phyloP scores from a whole-genome alignment of 306 rosid species.

The Sindora glabra region DNA sequence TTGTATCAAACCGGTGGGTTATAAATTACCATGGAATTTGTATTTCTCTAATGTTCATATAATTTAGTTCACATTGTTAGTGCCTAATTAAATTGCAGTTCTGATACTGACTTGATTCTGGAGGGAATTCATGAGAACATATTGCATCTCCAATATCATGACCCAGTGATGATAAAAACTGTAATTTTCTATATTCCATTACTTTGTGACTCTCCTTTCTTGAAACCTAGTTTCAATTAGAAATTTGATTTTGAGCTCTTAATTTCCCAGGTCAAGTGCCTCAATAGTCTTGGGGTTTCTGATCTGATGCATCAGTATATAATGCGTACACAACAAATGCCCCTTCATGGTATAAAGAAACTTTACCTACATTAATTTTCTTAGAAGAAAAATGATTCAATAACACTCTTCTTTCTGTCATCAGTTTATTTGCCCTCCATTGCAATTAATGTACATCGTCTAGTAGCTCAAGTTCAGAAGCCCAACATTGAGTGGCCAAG shows the following conservation, averaged over 20 bases:
- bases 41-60: background rate
- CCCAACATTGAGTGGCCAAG: slow-evolving; percentile 94
- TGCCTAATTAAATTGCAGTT: slow-evolving; percentile 46
- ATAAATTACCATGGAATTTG: slow-evolving; percentile 16
- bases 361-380: background rate
- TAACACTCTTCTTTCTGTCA: slow-evolving; percentile 15
- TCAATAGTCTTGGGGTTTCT: slow-evolving; percentile 61
- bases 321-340: slow-evolving; percentile 63
- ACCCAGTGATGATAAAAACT: slow-evolving; percentile 88
- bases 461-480: slow-evolving; percentile 83
- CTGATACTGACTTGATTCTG: slow-evolving; percentile 75
- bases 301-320: slow-evolving; percentile 66
- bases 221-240: slow-evolving; percentile 14
- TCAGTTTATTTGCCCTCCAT: slow-evolving; percentile 66
- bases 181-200: slow-evolving; percentile 37
- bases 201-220: slow-evolving; percentile 5
- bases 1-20: slow-evolving; percentile 65
- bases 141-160: slow-evolving; percentile 84
- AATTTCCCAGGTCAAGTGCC: slow-evolving; percentile 70
- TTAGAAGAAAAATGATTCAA: slow-evolving; percentile 10
- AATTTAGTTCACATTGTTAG: slow-evolving; percentile 1
- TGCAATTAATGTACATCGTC: slow-evolving; percentile 52
- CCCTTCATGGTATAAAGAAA: slow-evolving; percentile 55
- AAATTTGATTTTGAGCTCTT: slow-evolving; percentile 16
- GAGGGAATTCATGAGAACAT: slow-evolving; percentile 94